Percentiles rank a stretch among this genome's conserved stretches.
phyloP scores from a whole-genome alignment of 75 land plant genomes.

The Pinus albicaulis region DNA sequence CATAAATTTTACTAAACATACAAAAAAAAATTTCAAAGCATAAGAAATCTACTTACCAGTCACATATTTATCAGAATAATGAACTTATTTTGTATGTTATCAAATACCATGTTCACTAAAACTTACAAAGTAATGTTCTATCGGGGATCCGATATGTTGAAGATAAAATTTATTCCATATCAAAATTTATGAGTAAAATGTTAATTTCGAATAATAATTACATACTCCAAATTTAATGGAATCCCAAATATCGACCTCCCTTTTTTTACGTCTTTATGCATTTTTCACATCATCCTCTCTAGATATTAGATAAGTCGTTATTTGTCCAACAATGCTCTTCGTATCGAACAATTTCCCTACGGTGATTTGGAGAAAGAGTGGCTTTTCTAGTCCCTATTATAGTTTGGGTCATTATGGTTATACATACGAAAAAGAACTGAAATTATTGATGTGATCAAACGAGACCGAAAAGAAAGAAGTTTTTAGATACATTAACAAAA shows the following conservation, averaged over 20 bases:
- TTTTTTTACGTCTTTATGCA: slow-evolving; percentile 14
- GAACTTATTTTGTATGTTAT: no score
- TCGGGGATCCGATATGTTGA: no score
- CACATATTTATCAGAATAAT: no score
- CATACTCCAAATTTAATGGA: slow-evolving; percentile 33
- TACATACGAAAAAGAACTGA: not conserved
- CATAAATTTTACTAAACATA: no score
- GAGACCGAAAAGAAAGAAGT: no score
- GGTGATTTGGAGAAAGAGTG: slow-evolving; percentile 16
- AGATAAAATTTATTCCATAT: no score
- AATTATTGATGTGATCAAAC: not conserved
- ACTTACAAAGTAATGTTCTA: no score
- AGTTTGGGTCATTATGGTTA: not conserved
- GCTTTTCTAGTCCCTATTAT: not conserved
- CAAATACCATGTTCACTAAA: no score
- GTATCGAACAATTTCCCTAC: slow-evolving; percentile 3
- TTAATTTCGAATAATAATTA: not conserved
- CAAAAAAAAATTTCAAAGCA: no score
- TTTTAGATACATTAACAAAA: no score
- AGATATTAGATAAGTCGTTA: slow-evolving; percentile 21
- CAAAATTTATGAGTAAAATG: no score
- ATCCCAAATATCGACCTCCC: slow-evolving; percentile 20
- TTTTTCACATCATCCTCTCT: slow-evolving; percentile 20
- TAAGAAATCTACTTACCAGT: not conserved
- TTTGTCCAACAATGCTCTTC: slow-evolving; percentile 29